phyloP scores from a whole-genome alignment of 768 basidiomycete species.

The Clathrus columnatus region DNA sequence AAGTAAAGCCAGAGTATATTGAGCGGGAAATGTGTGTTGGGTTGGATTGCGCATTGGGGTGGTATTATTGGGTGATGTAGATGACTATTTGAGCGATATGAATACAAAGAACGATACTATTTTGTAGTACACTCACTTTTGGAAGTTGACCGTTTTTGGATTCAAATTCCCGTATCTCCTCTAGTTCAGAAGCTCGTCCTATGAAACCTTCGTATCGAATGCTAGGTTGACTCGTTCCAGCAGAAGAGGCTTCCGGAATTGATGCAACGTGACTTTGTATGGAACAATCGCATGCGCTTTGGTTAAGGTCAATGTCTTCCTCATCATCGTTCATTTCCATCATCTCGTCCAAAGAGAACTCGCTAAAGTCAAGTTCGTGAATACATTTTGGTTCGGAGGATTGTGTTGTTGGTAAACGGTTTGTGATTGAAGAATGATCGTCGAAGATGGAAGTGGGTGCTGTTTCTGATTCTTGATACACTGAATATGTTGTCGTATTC shows the following conservation, averaged over 20 bases:
- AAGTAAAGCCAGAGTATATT: slow-evolving; percentile 42
- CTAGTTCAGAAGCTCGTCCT: not conserved
- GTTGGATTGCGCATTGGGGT: slow-evolving; percentile 14
- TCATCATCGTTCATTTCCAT: slow-evolving; percentile 13
- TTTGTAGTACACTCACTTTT: slow-evolving; percentile 43
- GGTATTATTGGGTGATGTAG: not conserved
- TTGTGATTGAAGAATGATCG: slow-evolving; percentile 8
- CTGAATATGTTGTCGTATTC: slow-evolving; percentile 2
- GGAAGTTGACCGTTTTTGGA: slow-evolving; percentile 15
- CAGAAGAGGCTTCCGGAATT: not conserved
- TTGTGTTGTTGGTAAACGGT: slow-evolving; percentile 15
- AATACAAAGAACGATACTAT: slow-evolving; percentile 39
- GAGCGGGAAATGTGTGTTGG: slow-evolving; percentile 29
- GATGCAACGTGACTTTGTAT: slow-evolving; percentile 4
- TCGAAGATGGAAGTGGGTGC: slow-evolving; percentile 9
- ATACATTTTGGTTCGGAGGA: slow-evolving; percentile 33
- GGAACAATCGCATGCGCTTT: not conserved
- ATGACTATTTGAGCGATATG: slow-evolving; percentile 13
- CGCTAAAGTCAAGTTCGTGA: slow-evolving; percentile 40
- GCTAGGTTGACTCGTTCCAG: not conserved
- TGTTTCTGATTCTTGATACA: slow-evolving; percentile 7
- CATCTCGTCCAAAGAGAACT: slow-evolving; percentile 28
- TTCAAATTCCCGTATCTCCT: not conserved
- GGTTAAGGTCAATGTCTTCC: not conserved
- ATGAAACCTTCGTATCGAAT: not conserved